Percentiles rank a stretch among this genome's conserved stretches.
These are phyloP conservation scores for Dactylorhiza incarnata DNA, from an alignment of 106 monocot genomes.

Conservation along the genomic window DNA sequence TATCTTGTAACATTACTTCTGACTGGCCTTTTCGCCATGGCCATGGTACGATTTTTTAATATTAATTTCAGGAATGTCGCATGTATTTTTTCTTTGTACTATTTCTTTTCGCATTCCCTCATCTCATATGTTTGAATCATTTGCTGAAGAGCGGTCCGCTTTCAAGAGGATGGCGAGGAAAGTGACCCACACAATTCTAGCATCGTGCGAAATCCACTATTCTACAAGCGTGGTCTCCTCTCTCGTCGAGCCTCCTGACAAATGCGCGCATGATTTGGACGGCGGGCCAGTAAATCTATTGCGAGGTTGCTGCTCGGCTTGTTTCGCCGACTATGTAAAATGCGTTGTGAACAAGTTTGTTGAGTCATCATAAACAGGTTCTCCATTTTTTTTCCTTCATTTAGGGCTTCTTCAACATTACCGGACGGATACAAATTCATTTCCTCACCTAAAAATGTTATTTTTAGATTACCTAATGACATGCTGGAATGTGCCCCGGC, in stretches of 20 bases:
- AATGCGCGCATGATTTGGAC: constrained; percentile 25
- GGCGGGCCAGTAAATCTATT: constrained; percentile 16
- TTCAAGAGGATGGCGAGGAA: constrained; percentile 39
- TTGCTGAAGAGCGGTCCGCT: constrained; percentile 26
- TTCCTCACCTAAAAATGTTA: too few relatives aligned
- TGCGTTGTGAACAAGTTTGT: constrained; percentile 14
- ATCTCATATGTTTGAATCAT: background rate
- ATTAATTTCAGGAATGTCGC: too few relatives aligned
- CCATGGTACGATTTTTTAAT: too few relatives aligned
- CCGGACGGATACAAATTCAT: too few relatives aligned
- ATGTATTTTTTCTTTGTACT: too few relatives aligned
- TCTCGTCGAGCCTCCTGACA: constrained; percentile 16
- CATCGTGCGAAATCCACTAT: constrained; percentile 43
- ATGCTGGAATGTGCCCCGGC: too few relatives aligned
- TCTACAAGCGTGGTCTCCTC: constrained; percentile 25
- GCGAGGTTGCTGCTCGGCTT: constrained; percentile 36
- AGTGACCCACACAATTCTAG: constrained; percentile 46
- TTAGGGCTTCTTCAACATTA: too few relatives aligned
- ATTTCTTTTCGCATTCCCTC: too few relatives aligned
- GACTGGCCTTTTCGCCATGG: too few relatives aligned
- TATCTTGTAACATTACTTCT: too few relatives aligned
- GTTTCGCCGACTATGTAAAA: constrained; percentile 33
- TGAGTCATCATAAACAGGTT: background rate
- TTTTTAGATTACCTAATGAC: too few relatives aligned
- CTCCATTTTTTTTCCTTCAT: too few relatives aligned